Evolutionary conservation across 106 monocot species (phyloP).

Genomic region (Platanthera zijinensis): DNA sequence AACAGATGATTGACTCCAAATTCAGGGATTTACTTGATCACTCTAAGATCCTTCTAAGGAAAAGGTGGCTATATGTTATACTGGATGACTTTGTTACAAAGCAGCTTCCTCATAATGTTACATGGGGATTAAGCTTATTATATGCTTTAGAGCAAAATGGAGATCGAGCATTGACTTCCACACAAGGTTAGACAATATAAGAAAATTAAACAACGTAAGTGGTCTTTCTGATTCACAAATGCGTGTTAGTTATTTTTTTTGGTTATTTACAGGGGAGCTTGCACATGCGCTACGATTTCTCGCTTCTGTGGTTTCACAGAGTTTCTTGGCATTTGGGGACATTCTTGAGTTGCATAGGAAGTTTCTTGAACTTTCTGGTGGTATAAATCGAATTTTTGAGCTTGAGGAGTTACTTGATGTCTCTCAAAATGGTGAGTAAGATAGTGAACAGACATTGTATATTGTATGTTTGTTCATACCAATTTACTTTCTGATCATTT

Average conservation of each 20-base stretch:
- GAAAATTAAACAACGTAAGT: background rate
- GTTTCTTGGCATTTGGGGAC: slow-evolving; percentile 97
- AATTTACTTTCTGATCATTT: background rate
- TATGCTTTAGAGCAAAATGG: slow-evolving; percentile 97
- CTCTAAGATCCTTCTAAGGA: slow-evolving; percentile 57
- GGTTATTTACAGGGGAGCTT: slow-evolving; percentile 57
- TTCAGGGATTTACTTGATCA: slow-evolving; percentile 79
- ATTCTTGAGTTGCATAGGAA: slow-evolving; percentile 95
- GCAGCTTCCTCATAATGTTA: slow-evolving; percentile 96
- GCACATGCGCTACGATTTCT: slow-evolving; percentile 95
- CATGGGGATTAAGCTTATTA: slow-evolving; percentile 93
- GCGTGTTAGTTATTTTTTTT: slow-evolving; percentile 5
- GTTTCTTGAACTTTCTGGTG: slow-evolving; percentile 88
- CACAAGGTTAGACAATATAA: slow-evolving; percentile 54
- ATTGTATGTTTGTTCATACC: background rate
- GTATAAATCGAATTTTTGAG: slow-evolving; percentile 91
- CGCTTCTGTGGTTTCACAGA: slow-evolving; percentile 95
- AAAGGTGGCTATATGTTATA: slow-evolving; percentile 88
- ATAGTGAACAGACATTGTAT: background rate
- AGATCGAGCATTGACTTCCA: slow-evolving; percentile 75
- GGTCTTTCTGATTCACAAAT: background rate
- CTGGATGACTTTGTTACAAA: slow-evolving; percentile 93
- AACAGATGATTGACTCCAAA: slow-evolving; percentile 78
- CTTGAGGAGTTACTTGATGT: slow-evolving; percentile 89
- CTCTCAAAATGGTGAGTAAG: slow-evolving; percentile 72